Evolutionary conservation across 2,329 filamentous ascomycete species (phyloP).

Genomic region (Drechslerella coelobrocha): DNA sequence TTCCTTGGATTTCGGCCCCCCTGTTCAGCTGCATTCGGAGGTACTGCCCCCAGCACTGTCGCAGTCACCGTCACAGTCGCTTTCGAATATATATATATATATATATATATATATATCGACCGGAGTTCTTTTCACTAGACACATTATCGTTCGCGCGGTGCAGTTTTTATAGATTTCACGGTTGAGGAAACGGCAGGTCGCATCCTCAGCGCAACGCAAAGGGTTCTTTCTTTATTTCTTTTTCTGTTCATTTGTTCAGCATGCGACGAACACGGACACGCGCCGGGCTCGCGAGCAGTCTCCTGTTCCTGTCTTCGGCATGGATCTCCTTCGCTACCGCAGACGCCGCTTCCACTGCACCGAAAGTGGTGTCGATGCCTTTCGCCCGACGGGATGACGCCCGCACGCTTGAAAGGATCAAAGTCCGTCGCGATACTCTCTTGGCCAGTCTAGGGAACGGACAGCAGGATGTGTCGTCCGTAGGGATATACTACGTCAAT

Average conservation of each 20-base stretch:
- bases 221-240: neutral
- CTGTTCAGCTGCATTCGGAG: constrained; percentile 16
- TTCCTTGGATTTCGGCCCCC: constrained; percentile 18
- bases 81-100: constrained; percentile 40
- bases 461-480: constrained; percentile 29
- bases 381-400: constrained; percentile 45
- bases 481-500: constrained; percentile 63
- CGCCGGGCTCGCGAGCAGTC: constrained; percentile 19
- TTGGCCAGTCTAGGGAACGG: constrained; percentile 35
- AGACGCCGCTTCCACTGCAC: neutral
- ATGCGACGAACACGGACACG: constrained; percentile 20
- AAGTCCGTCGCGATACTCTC: constrained; percentile 21
- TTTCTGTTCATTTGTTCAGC: neutral
- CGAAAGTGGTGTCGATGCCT: constrained; percentile 41
- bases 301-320: constrained; percentile 31
- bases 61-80: neutral
- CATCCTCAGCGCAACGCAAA: neutral
- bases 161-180: too few relatives aligned
- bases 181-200: neutral
- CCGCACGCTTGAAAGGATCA: constrained; percentile 30
- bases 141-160: too few relatives aligned
- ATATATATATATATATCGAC: too few relatives aligned
- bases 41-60: neutral
- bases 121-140: too few relatives aligned
- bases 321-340: constrained; percentile 13